Conservation (phyloP, 306 rosid genomes). For the Fagus crenata region DNA sequence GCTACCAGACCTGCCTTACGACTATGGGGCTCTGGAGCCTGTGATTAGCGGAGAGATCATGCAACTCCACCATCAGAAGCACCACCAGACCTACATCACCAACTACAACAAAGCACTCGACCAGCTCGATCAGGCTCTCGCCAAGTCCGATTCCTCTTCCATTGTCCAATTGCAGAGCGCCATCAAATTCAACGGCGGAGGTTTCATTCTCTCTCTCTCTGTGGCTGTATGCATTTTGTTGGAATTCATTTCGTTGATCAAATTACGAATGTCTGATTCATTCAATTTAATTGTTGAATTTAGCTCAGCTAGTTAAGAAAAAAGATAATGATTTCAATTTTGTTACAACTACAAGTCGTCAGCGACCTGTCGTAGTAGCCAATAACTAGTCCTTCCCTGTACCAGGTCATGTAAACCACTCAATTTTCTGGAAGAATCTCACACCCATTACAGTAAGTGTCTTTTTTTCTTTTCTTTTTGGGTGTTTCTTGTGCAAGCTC, state of each 20-base stretch:
- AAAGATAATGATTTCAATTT: too few relatives aligned
- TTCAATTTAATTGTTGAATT: too few relatives aligned
- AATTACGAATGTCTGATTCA: too few relatives aligned
- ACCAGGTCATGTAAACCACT: constrained; percentile 47
- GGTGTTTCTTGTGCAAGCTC: neutral
- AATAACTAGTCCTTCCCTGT: neutral
- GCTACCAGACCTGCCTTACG: constrained; percentile 59
- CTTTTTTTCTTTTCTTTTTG: neutral
- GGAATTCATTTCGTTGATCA: too few relatives aligned
- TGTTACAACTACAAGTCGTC: too few relatives aligned
- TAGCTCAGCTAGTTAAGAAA: too few relatives aligned
- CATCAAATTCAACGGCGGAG: constrained; percentile 59
- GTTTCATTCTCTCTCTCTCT: constrained; percentile 21
- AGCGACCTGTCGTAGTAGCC: neutral
- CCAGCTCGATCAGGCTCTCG: constrained; percentile 47
- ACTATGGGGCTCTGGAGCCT: constrained; percentile 55
- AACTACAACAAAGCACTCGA: constrained; percentile 62
- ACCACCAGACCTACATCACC: constrained; percentile 55
- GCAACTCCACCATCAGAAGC: constrained; percentile 59
- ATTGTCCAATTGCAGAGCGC: constrained; percentile 41
- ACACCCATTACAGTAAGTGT: constrained; percentile 40
- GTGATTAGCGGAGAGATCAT: constrained; percentile 52
- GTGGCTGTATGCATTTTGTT: rapidly evolving
- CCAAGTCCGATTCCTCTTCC: constrained; percentile 38
- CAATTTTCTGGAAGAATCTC: constrained; percentile 55